Percentiles rank a stretch among this genome's conserved stretches.
phyloP scores from a whole-genome alignment of 768 basidiomycete species.

The Pleurotus sapidus region DNA sequence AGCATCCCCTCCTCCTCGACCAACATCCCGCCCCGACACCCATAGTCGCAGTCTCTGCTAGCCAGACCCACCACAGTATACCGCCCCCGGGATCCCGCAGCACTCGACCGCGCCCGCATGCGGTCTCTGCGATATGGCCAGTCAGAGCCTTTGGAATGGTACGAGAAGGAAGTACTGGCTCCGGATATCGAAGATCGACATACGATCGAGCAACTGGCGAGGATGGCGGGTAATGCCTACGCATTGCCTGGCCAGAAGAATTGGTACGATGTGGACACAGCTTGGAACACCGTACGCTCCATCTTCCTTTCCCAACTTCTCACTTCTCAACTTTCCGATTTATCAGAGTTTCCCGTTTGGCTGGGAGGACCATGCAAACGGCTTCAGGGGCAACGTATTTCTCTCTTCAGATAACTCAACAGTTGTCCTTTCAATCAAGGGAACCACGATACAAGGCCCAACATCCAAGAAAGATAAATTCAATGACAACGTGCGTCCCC shows the following conservation, averaged over 20 bases:
- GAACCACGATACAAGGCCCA: conserved; percentile 78
- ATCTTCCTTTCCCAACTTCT: no score
- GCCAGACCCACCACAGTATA: conserved; percentile 56
- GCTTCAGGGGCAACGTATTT: conserved; percentile 91
- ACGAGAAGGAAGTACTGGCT: conserved; percentile 56
- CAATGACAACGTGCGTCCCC: conserved; percentile 73
- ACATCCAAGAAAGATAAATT: conserved; percentile 91
- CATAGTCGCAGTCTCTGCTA: conserved; percentile 28
- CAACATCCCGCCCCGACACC: background rate
- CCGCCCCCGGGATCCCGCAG: conserved; percentile 51
- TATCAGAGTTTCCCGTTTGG: conserved; percentile 77
- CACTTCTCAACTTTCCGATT: conserved; percentile 11
- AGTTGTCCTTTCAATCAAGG: conserved; percentile 85
- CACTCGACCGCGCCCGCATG: conserved; percentile 48
- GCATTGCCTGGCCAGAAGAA: conserved; percentile 62
- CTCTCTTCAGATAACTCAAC: conserved; percentile 75
- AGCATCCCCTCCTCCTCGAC: background rate
- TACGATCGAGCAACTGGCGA: conserved; percentile 78
- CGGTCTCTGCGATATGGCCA: conserved; percentile 47
- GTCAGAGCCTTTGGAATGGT: conserved; percentile 64
- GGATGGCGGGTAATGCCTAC: conserved; percentile 92
- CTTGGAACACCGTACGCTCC: conserved; percentile 61
- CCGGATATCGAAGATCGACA: conserved; percentile 80
- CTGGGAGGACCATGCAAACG: conserved; percentile 65
- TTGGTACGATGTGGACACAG: conserved; percentile 79